Conservation (phyloP, 2,329 filamentous ascomycete species). For the Dothideomycetidae sp. region DNA sequence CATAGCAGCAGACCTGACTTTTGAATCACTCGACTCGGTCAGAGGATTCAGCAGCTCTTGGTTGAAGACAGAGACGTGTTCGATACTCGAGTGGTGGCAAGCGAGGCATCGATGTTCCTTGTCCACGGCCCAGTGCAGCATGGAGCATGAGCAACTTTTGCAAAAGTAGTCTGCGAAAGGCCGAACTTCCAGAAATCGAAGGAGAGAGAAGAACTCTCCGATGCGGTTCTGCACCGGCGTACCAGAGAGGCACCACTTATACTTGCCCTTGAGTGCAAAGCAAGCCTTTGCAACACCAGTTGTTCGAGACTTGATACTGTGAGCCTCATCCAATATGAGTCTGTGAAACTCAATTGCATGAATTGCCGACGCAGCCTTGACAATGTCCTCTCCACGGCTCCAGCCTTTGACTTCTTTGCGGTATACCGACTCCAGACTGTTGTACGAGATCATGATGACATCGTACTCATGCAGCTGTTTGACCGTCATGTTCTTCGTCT, state of each 20-base stretch:
- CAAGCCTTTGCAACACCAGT: slow-evolving; percentile 91
- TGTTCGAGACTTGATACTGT: slow-evolving; percentile 82
- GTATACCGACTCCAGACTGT: slow-evolving; percentile 76
- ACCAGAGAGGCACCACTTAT: slow-evolving; percentile 91
- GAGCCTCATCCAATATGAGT: slow-evolving; percentile 85
- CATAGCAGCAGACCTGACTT: slow-evolving; percentile 55
- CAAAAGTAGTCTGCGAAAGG: slow-evolving; percentile 93
- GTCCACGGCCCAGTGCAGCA: slow-evolving; percentile 70
- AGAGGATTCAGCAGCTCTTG: slow-evolving; percentile 82
- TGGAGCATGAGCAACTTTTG: slow-evolving; percentile 67
- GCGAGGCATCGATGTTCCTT: slow-evolving; percentile 53
- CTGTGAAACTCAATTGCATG: slow-evolving; percentile 81
- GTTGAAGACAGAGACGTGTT: slow-evolving; percentile 74
- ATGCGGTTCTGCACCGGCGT: slow-evolving; percentile 95
- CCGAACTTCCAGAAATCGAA: slow-evolving; percentile 77
- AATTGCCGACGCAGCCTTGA: slow-evolving; percentile 64
- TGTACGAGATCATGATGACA: slow-evolving; percentile 96
- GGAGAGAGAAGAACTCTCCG: slow-evolving; percentile 87
- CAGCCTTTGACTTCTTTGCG: slow-evolving; percentile 88
- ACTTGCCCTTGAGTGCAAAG: slow-evolving; percentile 73
- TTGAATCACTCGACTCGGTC: slow-evolving; percentile 31
- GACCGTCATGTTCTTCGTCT: slow-evolving; percentile 61
- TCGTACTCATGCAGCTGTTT: slow-evolving; percentile 70
- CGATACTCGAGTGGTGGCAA: slow-evolving; percentile 53
- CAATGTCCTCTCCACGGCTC: slow-evolving; percentile 60